Base-by-base conservation (phyloP, 306 rosid species). In the Citrullus mucosospermus region DNA sequence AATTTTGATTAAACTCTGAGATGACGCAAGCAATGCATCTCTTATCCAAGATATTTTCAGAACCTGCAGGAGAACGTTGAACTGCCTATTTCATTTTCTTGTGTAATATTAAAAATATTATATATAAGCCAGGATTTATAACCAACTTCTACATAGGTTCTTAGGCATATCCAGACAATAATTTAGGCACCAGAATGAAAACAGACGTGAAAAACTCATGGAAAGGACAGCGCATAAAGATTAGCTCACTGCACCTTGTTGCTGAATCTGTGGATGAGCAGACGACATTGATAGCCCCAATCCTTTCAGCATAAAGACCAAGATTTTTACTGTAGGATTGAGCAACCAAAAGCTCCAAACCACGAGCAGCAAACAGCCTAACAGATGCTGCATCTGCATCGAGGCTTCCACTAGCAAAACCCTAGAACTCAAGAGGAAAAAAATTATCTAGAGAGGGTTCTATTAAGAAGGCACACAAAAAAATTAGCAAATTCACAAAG, bases 351-450 rank as follows among this genome's bases (percentile, higher is more conserved):
- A 92, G 87, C 87, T 95, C 99, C 92, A 92, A 79, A 58, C 97
- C 97, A 75, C 97, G 92, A 57, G 91, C 85, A 65, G 90, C 96
- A 88, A 95, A 95, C 84, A 88, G 82, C 89, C 99, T 86, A 85
- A 95, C 97, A 53, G 97, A 89, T 13, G 93, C 78, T 68, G 97
- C 97, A 86, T 92, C 99, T 58, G 55, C 88, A 82, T 92, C 99
- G 68, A 95, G 90, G 88, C 99, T 95, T 86, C 97, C 97, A 88
- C 99, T 95, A 78, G 99, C 99, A 90, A 95, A 95, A 25, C 99
- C 99, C 99, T 95, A 80, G 25, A 82, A 61, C 50, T 25, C 77
- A 58, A 78, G 38, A 51, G 17, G 11, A 61, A 46, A 50, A 28
- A 6, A 5, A 1, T 25, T 36, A 16, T 74, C 9, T 17, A 30